Base-by-base conservation (phyloP, 148 eudicot genomes). In the Simmondsia chinensis region DNA sequence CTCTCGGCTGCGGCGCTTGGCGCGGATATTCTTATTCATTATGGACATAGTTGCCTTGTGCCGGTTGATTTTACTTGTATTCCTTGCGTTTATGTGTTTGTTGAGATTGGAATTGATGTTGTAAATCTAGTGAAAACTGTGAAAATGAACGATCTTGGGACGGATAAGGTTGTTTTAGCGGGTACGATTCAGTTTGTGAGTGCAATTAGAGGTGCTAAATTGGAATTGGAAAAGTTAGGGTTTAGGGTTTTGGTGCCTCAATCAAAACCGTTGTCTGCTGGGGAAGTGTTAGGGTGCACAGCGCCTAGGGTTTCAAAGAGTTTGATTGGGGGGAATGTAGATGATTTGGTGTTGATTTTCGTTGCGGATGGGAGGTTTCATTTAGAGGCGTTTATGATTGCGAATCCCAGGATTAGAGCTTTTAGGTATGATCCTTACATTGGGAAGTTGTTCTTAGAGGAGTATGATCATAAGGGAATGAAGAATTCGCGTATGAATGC, bases 321-420 rank as follows among this genome's bases (percentile, higher is more conserved):
- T 28, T 45, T 33, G 33, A 43, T 35, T 25, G 62, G 10, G 7
- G 43, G 33, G 13, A 68, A 42, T 19, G 48, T 28, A 39, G 55
- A 35, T 9, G 86, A 89, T 33, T 59, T 65, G 23, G 95, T 74
- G 38, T 49, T 81, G 12, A 48, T 89, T 2, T 89, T 89, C 63
- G 95, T 89, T 21, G 76, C 95, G 0, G 97, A 88, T 63, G 95
- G 95, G 69, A 78, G 97, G 69, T 89, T 89, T 48, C 97, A 89
- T 73, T 61, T 89, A 52, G 97, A 89, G 50, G 97, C 95, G 20
- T 78, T 89, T 54, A 89, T 89, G 97, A 89, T 89, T 12, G 93
- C 95, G 1, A 89, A 89, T 51, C 97, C 97, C 0, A 70, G 57
- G 21, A 52, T 84, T 34, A 78, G 48, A 70, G 72, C 95, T 5